phyloP scores from a whole-genome alignment of 257 asterid species.

The Lycium ferocissimum region DNA sequence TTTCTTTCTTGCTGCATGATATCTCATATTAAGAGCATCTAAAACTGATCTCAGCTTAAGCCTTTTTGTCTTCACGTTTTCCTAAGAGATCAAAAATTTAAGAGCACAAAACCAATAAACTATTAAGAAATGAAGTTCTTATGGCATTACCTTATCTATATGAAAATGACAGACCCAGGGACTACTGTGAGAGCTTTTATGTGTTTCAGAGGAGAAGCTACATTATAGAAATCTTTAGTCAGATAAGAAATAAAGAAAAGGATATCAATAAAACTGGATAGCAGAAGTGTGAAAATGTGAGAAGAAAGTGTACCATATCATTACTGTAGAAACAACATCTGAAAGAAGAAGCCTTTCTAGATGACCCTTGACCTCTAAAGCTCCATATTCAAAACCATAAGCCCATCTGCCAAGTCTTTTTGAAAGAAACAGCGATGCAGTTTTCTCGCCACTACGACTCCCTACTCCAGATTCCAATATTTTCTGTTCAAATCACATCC shows the following conservation, averaged over 20 bases:
- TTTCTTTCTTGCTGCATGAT: constrained; percentile 45
- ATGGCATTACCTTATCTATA: constrained; percentile 67
- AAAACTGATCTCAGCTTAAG: constrained; percentile 59
- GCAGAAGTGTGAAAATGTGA: neutral
- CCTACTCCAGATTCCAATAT: constrained; percentile 84
- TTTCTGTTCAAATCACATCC: constrained; percentile 57
- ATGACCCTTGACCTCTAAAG: constrained; percentile 79
- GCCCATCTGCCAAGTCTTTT: constrained; percentile 64
- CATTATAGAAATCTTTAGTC: constrained; percentile 29
- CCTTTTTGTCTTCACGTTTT: constrained; percentile 58
- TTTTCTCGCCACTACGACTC: constrained; percentile 64
- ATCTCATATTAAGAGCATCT: constrained; percentile 61
- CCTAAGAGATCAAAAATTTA: constrained; percentile 57
- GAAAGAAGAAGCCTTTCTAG: constrained; percentile 70
- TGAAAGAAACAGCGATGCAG: constrained; percentile 78
- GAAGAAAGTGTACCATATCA: constrained; percentile 60
- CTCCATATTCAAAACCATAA: constrained; percentile 81
- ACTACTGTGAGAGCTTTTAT: constrained; percentile 42
- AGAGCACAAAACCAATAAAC: constrained; percentile 30
- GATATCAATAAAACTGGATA: constrained; percentile 16
- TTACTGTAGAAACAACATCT: constrained; percentile 67
- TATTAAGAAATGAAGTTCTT: constrained; percentile 25
- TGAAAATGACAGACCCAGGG: constrained; percentile 90
- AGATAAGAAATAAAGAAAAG: constrained; percentile 37
- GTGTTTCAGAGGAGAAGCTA: constrained; percentile 55